These are phyloP conservation scores for Adansonia digitata DNA, from an alignment of 345 rosid species.

Conservation along the genomic window DNA sequence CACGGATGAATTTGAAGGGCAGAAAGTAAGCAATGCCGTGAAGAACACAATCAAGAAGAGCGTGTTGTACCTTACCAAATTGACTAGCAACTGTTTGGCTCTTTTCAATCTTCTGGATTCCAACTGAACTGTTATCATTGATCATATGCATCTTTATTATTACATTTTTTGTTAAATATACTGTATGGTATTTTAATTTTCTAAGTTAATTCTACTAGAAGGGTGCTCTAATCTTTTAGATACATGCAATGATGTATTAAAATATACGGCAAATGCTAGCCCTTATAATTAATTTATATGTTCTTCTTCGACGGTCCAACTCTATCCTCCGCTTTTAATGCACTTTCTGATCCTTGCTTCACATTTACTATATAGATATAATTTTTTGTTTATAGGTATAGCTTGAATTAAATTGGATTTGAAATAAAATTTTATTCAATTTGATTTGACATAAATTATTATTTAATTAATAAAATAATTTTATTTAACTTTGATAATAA, in stretches of 20 bases:
- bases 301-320: neutral
- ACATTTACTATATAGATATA: neutral
- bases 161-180: neutral
- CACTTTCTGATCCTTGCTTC: neutral
- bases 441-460: too few species aligned
- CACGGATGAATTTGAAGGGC: conserved; percentile 3
- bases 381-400: too few species aligned
- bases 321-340: neutral
- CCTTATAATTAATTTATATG: neutral
- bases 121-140: neutral
- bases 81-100: conserved; percentile 2
- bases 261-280: neutral
- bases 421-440: too few species aligned
- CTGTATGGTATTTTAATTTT: neutral
- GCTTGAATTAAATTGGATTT: too few species aligned
- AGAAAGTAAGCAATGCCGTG: conserved; percentile 2
- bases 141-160: neutral
- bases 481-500: too few species aligned
- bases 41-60: neutral
- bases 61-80: neutral
- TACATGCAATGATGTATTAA: neutral
- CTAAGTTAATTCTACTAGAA: neutral
- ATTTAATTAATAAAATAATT: too few species aligned
- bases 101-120: neutral
- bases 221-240: neutral